Percentiles rank a stretch among this genome's conserved stretches.
phyloP scores from a whole-genome alignment of 495 filamentous ascomycete genomes.

The Lophiotrema nucula region DNA sequence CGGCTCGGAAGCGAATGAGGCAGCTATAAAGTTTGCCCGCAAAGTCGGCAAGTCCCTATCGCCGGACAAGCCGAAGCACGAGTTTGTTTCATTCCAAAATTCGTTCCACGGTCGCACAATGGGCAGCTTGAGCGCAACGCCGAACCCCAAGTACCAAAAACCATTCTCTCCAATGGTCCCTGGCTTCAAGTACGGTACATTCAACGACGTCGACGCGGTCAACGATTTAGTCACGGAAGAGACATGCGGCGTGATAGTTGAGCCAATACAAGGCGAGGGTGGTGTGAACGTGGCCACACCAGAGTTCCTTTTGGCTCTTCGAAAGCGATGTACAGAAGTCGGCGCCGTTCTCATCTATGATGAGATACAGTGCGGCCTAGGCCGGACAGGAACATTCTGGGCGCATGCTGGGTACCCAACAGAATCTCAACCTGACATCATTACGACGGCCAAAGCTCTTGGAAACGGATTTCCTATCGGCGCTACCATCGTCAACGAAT shows the following conservation, averaged over 20 bases:
- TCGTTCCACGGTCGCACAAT: conserved; percentile 97
- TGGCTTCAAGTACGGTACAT: conserved; percentile 81
- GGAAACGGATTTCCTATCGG: conserved; percentile 96
- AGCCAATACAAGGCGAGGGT: conserved; percentile 97
- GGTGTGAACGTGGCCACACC: conserved; percentile 81
- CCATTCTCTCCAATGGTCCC: conserved; percentile 95
- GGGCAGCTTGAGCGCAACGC: conserved; percentile 87
- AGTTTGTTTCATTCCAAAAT: conserved; percentile 83
- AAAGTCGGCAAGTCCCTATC: conserved; percentile 77
- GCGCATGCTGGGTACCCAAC: conserved; percentile 71
- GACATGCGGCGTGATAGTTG: conserved; percentile 93
- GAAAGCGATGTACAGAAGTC: conserved; percentile 77
- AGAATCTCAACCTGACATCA: conserved; percentile 86
- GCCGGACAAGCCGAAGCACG: conserved; percentile 70
- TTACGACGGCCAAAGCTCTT: conserved; percentile 92
- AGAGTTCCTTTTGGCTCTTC: conserved; percentile 76
- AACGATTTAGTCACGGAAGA: conserved; percentile 70
- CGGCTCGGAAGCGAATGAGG: conserved; percentile 93
- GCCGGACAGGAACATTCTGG: conserved; percentile 85
- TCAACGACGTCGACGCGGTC: conserved; percentile 75
- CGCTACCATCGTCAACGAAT: conserved; percentile 77
- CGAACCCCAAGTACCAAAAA: conserved; percentile 97
- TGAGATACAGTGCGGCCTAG: conserved; percentile 93
- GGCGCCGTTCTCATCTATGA: conserved; percentile 90
- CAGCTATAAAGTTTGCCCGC: conserved; percentile 92